Evolutionary conservation across 768 basidiomycete species (phyloP).

Genomic region (Termitomyces titanicus): DNA sequence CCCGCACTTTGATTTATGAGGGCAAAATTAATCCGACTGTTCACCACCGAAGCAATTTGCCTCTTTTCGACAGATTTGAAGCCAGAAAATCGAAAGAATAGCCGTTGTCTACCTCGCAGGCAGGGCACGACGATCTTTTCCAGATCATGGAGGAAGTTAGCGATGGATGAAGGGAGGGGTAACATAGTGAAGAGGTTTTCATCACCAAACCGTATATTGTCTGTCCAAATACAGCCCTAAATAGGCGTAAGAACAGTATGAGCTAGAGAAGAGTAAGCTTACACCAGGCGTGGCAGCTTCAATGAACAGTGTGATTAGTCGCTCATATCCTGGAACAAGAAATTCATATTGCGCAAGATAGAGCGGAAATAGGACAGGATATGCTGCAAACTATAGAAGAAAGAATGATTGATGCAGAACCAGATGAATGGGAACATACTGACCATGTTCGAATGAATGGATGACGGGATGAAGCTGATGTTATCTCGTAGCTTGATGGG

Average conservation of each 20-base stretch:
- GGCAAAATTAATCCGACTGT: conserved; percentile 9
- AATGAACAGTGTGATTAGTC: conserved; percentile 24
- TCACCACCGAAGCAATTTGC: background rate
- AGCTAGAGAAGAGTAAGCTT: conserved; percentile 2
- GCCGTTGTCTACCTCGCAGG: conserved; percentile 1
- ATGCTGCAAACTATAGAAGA: conserved; percentile 45
- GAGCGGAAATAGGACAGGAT: conserved; percentile 61
- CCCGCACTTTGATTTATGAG: conserved; percentile 14
- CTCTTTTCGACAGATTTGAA: conserved; percentile 4
- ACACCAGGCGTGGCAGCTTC: conserved; percentile 29
- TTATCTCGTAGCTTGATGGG: conserved; percentile 30
- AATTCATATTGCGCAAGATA: conserved; percentile 54
- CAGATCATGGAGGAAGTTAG: conserved; percentile 2
- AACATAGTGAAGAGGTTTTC: conserved; percentile 9
- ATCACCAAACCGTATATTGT: conserved; percentile 5
- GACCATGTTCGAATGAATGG: conserved; percentile 45
- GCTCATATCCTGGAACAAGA: conserved; percentile 7
- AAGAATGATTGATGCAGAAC: background rate
- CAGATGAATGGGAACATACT: conserved; percentile 15
- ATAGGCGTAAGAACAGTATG: background rate
- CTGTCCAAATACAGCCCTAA: conserved; percentile 20
- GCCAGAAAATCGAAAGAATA: conserved; percentile 9
- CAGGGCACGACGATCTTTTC: conserved; percentile 3
- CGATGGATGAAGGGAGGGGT: conserved; percentile 1
- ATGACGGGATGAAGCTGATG: conserved; percentile 38